A percentile compares a stretch with the other conserved stretches of the same genome.
Evolutionary conservation across 2,329 filamentous ascomycete species (phyloP).

Genomic region (Capronia americana): DNA sequence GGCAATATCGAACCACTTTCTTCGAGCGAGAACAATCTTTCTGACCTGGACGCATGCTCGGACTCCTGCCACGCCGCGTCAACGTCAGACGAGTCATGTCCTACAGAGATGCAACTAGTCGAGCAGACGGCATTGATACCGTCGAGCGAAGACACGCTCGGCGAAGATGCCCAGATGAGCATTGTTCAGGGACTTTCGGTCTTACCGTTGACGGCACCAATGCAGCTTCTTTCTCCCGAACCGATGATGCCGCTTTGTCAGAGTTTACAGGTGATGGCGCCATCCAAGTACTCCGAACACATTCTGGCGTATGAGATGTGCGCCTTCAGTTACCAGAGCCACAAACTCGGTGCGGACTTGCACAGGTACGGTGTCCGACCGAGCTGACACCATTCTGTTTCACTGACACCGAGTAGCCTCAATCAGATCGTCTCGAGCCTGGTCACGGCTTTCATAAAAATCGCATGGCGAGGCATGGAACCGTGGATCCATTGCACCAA

Average conservation of each 20-base stretch:
- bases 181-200: background rate
- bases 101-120: background rate
- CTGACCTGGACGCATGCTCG: background rate
- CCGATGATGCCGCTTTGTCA: constrained; percentile 7
- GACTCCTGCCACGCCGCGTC: background rate
- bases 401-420: constrained; percentile 10
- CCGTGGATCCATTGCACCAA: constrained; percentile 29
- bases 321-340: constrained; percentile 18
- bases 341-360: constrained; percentile 9
- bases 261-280: constrained; percentile 19
- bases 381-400: background rate
- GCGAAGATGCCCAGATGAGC: background rate
- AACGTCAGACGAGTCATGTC: background rate
- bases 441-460: constrained; percentile 23
- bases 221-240: background rate
- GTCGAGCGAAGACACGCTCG: background rate
- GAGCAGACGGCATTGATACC: background rate
- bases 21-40: background rate
- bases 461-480: constrained; percentile 27
- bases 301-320: constrained; percentile 31
- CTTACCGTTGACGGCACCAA: background rate
- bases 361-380: constrained; percentile 21
- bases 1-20: background rate
- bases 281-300: constrained; percentile 27
- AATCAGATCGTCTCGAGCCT: constrained; percentile 21